A percentile compares a stretch with the other conserved stretches of the same genome.
These are phyloP conservation scores for Umbelopsis ramanniana DNA, from an alignment of 192 early-diverging fungal species.

Conservation along the genomic window DNA sequence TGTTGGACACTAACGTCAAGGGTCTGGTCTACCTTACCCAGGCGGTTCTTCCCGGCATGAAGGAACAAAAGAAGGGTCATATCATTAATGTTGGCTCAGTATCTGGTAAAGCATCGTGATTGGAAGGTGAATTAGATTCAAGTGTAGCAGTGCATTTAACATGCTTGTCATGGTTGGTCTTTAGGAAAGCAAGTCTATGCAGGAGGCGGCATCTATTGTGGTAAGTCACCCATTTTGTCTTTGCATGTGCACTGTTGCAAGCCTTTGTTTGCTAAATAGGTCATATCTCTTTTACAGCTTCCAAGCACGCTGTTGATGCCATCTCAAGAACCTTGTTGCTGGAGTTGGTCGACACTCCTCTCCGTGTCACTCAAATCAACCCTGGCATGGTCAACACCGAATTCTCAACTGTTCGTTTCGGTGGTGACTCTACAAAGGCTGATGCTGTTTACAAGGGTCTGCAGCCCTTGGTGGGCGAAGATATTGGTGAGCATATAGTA, in stretches of 20 bases:
- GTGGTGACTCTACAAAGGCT: slow-evolving; percentile 67
- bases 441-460: slow-evolving; percentile 79
- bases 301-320: slow-evolving; percentile 83
- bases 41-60: slow-evolving; percentile 82
- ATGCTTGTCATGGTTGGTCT: background rate
- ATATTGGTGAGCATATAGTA: slow-evolving; percentile 59
- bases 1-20: slow-evolving; percentile 92
- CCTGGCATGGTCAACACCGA: slow-evolving; percentile 91
- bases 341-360: slow-evolving; percentile 74
- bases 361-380: slow-evolving; percentile 75
- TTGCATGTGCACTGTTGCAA: background rate
- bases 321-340: slow-evolving; percentile 75
- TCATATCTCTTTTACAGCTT: slow-evolving; percentile 40
- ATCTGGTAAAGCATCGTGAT: slow-evolving; percentile 51
- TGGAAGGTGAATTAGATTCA: background rate
- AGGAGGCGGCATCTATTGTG: slow-evolving; percentile 79
- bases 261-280: background rate
- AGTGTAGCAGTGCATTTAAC: background rate
- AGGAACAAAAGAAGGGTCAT: slow-evolving; percentile 66
- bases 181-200: slow-evolving; percentile 60
- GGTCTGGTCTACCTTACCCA: slow-evolving; percentile 81
- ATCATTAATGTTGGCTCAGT: slow-evolving; percentile 89
- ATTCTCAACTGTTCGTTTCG: slow-evolving; percentile 83
- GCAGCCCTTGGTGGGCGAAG: slow-evolving; percentile 69
- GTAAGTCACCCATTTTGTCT: slow-evolving; percentile 6